These are phyloP conservation scores for Halteria grandinella DNA, from an alignment of 73 alveolate species.

Conservation along the genomic window DNA sequence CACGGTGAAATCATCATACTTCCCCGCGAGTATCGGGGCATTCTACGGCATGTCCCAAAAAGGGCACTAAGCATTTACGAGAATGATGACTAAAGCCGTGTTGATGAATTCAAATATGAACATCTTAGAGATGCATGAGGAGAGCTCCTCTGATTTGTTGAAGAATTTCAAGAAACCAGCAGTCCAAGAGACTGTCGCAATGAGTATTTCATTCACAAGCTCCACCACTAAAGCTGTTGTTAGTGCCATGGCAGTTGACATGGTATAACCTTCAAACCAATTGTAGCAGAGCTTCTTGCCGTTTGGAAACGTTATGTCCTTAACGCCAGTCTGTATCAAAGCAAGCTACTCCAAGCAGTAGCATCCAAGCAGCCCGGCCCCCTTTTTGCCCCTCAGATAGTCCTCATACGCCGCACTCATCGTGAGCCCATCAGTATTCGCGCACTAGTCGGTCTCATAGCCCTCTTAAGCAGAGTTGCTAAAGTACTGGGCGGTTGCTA, in stretches of 20 bases:
- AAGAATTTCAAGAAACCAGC: slow-evolving; percentile 50
- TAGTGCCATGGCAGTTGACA: slow-evolving; percentile 47
- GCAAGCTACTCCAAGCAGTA: slow-evolving; percentile 49
- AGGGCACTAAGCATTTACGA: slow-evolving; percentile 56
- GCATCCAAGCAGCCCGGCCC: slow-evolving; percentile 53
- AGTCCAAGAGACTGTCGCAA: slow-evolving; percentile 10
- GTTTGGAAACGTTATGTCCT: slow-evolving; percentile 36
- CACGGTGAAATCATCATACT: slow-evolving; percentile 53
- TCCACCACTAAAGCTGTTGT: slow-evolving; percentile 38
- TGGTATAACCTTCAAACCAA: slow-evolving; percentile 64
- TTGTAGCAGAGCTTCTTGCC: slow-evolving; percentile 33
- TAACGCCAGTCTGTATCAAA: too few species aligned
- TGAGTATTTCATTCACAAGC: slow-evolving; percentile 41
- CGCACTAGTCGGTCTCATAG: slow-evolving; percentile 18
- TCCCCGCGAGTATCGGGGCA: slow-evolving; percentile 50
- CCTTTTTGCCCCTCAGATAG: not conserved
- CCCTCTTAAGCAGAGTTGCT: not conserved
- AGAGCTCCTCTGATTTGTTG: slow-evolving; percentile 38
- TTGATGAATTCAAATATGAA: slow-evolving; percentile 65
- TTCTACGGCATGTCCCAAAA: slow-evolving; percentile 21
- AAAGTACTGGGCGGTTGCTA: slow-evolving; percentile 24
- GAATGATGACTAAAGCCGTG: slow-evolving; percentile 56
- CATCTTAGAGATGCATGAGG: slow-evolving; percentile 56
- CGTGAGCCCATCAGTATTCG: slow-evolving; percentile 5
- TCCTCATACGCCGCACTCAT: slow-evolving; percentile 32